These are phyloP conservation scores for Pestalotiopsis sp. DNA, from an alignment of 2,329 filamentous ascomycete genomes.

Conservation along the genomic window DNA sequence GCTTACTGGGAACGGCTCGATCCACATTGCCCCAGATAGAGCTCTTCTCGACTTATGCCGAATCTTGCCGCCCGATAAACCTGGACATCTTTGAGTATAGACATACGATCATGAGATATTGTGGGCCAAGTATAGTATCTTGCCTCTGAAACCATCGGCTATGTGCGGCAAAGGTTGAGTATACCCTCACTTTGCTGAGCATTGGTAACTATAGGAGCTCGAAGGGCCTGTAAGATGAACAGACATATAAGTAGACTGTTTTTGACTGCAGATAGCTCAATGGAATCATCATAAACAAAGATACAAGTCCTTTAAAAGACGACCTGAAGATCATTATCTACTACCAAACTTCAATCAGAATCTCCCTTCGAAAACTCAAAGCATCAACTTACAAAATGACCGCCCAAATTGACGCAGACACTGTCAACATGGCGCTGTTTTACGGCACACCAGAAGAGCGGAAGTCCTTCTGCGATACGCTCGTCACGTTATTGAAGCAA, in stretches of 20 bases:
- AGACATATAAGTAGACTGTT: background rate
- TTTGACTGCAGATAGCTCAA: background rate
- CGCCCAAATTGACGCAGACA: background rate
- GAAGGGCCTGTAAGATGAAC: background rate
- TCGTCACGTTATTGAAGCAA: background rate
- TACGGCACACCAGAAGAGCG: conserved; percentile 2
- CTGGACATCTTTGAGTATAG: background rate
- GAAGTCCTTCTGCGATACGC: background rate
- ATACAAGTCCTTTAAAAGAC: background rate
- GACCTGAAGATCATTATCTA: background rate
- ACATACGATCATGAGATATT: background rate
- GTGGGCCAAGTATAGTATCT: background rate
- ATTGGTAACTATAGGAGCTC: background rate
- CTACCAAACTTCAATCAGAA: too few relatives aligned
- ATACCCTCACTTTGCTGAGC: background rate
- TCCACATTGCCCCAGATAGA: background rate
- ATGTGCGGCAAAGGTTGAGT: background rate
- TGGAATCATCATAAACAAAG: background rate
- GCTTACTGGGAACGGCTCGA: background rate
- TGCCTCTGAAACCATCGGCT: background rate
- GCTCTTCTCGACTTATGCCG: background rate
- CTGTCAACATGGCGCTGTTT: conserved; percentile 4
- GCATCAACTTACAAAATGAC: background rate
- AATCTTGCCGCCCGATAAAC: background rate
- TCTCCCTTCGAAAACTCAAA: background rate